Evolutionary conservation across 1,139 yeast genomes (phyloP).

Genomic region (Kurtzmaniella quercitrusa): DNA sequence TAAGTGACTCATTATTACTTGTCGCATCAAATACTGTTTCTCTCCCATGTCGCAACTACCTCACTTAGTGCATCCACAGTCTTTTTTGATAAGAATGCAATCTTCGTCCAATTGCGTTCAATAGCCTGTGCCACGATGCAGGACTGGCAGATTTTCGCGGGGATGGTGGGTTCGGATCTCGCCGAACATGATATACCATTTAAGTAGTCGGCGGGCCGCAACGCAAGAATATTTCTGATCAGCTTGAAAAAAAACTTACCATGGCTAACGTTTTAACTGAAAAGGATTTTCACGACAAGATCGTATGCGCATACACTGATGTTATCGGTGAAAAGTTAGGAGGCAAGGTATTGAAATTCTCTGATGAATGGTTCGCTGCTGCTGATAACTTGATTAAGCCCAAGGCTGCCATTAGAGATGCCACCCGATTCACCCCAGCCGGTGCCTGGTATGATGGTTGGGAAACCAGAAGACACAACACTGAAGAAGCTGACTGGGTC

Average conservation of each 20-base stretch:
- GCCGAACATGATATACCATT: neutral
- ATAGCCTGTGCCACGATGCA: neutral
- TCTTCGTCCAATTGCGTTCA: neutral
- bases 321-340: slow-evolving; percentile 85
- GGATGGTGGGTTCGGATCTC: neutral
- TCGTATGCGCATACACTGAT: slow-evolving; percentile 54
- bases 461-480: slow-evolving; percentile 94
- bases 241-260: slow-evolving; percentile 1
- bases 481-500: slow-evolving; percentile 82
- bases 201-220: neutral
- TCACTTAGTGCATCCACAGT: neutral
- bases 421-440: slow-evolving; percentile 70
- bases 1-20: no score
- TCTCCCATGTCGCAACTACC: no score
- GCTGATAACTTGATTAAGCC: slow-evolving; percentile 88
- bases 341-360: slow-evolving; percentile 61
- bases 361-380: slow-evolving; percentile 95
- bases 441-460: slow-evolving; percentile 99
- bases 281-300: slow-evolving; percentile 39
- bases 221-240: neutral
- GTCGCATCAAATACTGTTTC: no score
- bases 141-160: neutral
- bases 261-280: slow-evolving; percentile 32
- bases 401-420: slow-evolving; percentile 72
- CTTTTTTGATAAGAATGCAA: neutral